Conservation (phyloP, 345 rosid genomes). For the Citrus unshiu region DNA sequence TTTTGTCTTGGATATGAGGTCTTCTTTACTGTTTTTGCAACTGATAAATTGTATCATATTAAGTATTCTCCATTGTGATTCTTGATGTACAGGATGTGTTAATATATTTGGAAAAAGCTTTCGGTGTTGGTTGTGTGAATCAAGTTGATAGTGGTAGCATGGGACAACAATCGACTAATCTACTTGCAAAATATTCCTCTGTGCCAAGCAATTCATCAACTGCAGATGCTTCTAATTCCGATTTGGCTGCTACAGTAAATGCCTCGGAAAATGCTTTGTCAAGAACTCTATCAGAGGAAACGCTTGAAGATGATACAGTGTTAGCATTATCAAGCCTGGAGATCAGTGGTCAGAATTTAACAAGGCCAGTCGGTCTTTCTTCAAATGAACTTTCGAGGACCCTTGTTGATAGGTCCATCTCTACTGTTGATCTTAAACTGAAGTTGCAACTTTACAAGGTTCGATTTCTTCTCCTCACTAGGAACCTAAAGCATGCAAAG, state of each 20-base stretch:
- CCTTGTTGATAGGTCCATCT: conserved; percentile 49
- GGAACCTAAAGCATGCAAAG: conserved; percentile 90
- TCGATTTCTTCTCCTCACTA: conserved; percentile 74
- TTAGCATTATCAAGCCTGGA: conserved; percentile 49
- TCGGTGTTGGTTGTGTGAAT: conserved; percentile 54
- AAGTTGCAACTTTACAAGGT: conserved; percentile 96
- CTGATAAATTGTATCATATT: not conserved
- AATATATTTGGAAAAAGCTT: conserved; percentile 68
- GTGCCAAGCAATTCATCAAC: conserved; percentile 52
- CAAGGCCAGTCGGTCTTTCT: conserved; percentile 50
- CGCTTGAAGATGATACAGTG: conserved; percentile 71
- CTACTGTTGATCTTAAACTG: conserved; percentile 74
- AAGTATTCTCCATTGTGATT: conserved; percentile 11
- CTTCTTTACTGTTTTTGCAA: conserved; percentile 7
- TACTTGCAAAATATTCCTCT: conserved; percentile 58
- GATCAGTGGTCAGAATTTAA: conserved; percentile 59
- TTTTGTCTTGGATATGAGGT: not conserved
- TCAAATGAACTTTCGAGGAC: conserved; percentile 59
- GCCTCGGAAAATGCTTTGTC: conserved; percentile 62
- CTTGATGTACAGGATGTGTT: conserved; percentile 64
- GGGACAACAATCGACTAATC: conserved; percentile 54
- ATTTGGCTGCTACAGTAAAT: conserved; percentile 46
- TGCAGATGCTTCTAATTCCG: conserved; percentile 61
- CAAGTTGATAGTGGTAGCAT: conserved; percentile 65
- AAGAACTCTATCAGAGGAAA: conserved; percentile 75